Evolutionary conservation across 163 green algal genomes (phyloP).

Genomic region (Botryococcus braunii): DNA sequence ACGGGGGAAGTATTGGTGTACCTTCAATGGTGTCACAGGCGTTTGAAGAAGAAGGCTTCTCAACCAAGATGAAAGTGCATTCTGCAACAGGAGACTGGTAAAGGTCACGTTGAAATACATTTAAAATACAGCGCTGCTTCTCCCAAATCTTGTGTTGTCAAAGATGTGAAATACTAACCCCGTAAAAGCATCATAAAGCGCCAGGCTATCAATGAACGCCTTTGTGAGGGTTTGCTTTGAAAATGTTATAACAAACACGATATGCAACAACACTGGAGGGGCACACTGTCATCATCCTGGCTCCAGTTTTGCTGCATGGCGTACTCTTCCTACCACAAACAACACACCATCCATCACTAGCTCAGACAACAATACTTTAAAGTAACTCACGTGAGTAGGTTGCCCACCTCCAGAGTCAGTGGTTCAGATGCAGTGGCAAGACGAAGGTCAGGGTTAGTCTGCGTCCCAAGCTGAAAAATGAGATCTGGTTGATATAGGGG

Average conservation of each 20-base stretch:
- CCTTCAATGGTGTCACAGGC: constrained; percentile 28
- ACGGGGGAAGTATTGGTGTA: constrained; percentile 9
- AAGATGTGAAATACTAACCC: not conserved
- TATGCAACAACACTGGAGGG: not conserved
- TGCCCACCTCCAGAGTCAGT: constrained; percentile 43
- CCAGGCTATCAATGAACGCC: no score
- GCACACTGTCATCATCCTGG: constrained; percentile 55
- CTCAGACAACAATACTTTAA: not conserved
- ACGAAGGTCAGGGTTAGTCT: constrained; percentile 40
- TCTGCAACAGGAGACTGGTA: constrained; percentile 25
- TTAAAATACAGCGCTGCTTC: not conserved
- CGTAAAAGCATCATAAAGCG: not conserved
- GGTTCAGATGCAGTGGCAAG: constrained; percentile 65
- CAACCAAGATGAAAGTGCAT: constrained; percentile 75
- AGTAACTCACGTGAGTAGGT: not conserved
- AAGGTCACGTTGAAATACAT: not conserved
- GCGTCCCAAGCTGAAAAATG: constrained; percentile 1
- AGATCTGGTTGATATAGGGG: not conserved
- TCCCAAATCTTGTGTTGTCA: not conserved
- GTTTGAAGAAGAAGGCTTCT: constrained; percentile 26
- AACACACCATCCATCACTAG: not conserved
- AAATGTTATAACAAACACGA: not conserved
- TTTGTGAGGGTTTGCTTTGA: no score
- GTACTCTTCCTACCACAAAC: constrained; percentile 49
- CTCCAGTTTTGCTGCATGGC: constrained; percentile 66